Conservation (phyloP, 257 asterid genomes). For the Nicotiana knightiana region DNA sequence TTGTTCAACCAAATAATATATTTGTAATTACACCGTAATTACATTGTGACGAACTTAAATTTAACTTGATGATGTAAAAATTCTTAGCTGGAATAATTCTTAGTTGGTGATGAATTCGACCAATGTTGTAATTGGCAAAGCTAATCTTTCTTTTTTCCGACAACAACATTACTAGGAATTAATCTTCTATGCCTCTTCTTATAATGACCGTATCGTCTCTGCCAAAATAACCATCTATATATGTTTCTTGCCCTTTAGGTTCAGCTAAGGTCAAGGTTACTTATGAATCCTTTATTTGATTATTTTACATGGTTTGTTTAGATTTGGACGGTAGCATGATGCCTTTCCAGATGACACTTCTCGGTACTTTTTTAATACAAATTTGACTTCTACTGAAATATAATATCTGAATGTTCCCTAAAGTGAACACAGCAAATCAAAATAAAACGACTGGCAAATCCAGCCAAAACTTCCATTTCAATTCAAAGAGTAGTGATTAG, state of each 20-base stretch:
- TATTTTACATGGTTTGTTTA: not conserved
- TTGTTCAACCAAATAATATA: too few species aligned
- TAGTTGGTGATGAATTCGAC: not conserved
- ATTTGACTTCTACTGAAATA: not conserved
- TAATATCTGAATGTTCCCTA: constrained; percentile 6
- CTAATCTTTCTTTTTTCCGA: not conserved
- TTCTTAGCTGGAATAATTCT: not conserved
- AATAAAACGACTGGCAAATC: not conserved
- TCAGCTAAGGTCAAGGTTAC: constrained; percentile 9
- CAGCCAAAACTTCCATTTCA: not conserved
- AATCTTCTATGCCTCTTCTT: not conserved
- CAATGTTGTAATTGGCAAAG: not conserved
- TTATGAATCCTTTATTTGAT: not conserved
- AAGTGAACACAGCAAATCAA: constrained; percentile 2
- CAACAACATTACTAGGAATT: not conserved
- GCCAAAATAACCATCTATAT: not conserved
- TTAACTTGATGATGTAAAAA: too few species aligned
- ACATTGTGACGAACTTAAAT: too few species aligned
- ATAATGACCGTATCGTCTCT: not conserved
- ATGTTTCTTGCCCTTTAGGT: not conserved
- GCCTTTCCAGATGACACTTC: not conserved
- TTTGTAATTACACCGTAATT: too few species aligned
- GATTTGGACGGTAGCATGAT: not conserved
- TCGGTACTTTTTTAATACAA: not conserved
- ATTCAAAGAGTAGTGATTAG: not conserved